Base-by-base conservation (phyloP, 108 stramenopile genomes). In the Conticribra guillardii region DNA sequence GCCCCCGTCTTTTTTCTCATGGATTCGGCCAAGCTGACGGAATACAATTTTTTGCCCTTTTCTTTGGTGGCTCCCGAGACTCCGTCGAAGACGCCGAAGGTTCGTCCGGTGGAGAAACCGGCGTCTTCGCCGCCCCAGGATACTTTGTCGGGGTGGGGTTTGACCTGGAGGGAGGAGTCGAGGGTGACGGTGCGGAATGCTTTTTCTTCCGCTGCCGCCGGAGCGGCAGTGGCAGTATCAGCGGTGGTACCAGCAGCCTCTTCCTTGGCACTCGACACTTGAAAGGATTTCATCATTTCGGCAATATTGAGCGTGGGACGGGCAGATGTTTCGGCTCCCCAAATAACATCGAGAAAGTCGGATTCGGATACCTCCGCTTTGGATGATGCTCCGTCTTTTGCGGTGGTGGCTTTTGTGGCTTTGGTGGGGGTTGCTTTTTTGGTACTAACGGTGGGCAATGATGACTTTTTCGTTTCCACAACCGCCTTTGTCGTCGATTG, bases 81-180 rank as follows among this genome's bases (percentile, higher is more conserved):
- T 28, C 94, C 94, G 79, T 95, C 94, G 76, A 95, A 92, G 19
- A 95, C 82, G 54, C 94, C 94, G 82, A 95, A 95, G 3, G 81
- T 83, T 34, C 89, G 59, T 33, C 88, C 87, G 22, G 69, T 80
- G 45, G 74, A 67, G 72, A 92, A 95, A 3, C 83, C 82, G 17
- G 90, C 91, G 79, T 95, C 94, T 71, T 95, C 94, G 8, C 94
- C 94, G 22, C 94, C 94, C 94, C 94, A 95, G 2, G 73, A 68
- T 17, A 87, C 71, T 57, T 95, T 95, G 18, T 84, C 84, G 16
- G 94, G 94, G 65, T 90, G 89, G 30, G 94, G 90, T 46, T 88
- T 74, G 26, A 91, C 86, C 49, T 77, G 66, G 14, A 88, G 71
- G n/a, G 80, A 83, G 19, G 83, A 72, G 7, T 92, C 88, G 23